Conservation (phyloP, 2,329 filamentous ascomycete species). For the Aspergillus fructus region DNA sequence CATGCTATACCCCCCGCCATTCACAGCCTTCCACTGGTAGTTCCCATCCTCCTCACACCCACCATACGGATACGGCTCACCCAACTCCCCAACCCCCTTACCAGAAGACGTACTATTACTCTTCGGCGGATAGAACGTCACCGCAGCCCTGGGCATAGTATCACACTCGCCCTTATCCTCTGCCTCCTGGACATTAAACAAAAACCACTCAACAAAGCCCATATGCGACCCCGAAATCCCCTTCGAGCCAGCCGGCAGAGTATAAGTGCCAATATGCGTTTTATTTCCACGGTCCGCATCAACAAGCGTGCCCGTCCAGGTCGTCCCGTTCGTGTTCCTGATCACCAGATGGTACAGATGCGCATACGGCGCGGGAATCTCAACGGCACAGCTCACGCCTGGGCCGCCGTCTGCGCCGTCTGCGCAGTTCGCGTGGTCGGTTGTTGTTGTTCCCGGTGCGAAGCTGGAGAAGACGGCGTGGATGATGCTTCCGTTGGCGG, state of each 20-base stretch:
- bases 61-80: background rate
- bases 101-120: background rate
- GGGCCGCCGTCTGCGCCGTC: background rate
- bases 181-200: background rate
- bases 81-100: background rate
- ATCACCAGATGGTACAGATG: background rate
- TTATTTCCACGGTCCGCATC: background rate
- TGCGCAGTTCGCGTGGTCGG: background rate
- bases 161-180: background rate
- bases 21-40: background rate
- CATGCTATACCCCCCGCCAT: background rate
- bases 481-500: background rate
- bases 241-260: background rate
- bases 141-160: background rate
- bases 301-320: background rate
- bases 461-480: background rate
- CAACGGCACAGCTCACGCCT: background rate
- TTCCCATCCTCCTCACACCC: background rate
- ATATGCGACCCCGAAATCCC: background rate
- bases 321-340: background rate
- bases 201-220: background rate
- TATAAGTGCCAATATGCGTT: background rate
- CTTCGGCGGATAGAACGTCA: background rate
- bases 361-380: background rate
- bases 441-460: background rate